Conservation (phyloP, 371 early-diverging fungal genomes). For the Mortierella sp. region DNA sequence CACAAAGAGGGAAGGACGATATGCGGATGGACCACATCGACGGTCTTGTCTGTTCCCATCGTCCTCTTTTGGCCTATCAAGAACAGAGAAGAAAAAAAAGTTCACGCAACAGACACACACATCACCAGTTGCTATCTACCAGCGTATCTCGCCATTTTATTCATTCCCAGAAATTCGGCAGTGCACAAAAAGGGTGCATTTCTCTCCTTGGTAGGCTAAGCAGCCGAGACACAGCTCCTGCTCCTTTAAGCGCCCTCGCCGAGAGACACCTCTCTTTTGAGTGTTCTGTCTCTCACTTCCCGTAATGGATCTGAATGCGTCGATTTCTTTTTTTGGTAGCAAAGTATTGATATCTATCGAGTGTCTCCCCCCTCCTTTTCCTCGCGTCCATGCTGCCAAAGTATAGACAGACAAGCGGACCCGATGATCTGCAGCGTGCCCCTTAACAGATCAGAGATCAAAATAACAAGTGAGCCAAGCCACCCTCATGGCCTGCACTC, state of each 20-base stretch:
- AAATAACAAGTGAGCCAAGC: not conserved
- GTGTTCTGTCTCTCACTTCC: not conserved
- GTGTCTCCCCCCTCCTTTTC: not conserved
- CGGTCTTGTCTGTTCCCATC: no score
- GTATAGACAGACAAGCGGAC: not conserved
- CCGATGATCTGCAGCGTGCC: not conserved
- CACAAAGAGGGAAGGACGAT: no score
- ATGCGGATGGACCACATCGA: no score
- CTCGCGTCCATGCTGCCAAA: not conserved
- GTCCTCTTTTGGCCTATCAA: no score
- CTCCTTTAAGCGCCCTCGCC: not conserved
- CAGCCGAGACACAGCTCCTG: not conserved
- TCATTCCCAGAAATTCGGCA: slow-evolving; percentile 12
- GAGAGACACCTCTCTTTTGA: not conserved
- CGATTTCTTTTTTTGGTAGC: not conserved
- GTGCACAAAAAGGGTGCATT: slow-evolving; percentile 5
- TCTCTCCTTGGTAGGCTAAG: no score
- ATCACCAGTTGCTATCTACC: no score
- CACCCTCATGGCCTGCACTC: not conserved
- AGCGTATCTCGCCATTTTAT: not conserved
- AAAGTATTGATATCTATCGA: not conserved
- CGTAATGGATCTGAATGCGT: not conserved
- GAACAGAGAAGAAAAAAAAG: not conserved
- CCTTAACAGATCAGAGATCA: slow-evolving; percentile 13
- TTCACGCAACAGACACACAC: not conserved